A percentile compares a stretch with the other conserved stretches of the same genome.
Evolutionary conservation across 1,139 yeast species (phyloP).

Genomic region (Kazachstania sp.): DNA sequence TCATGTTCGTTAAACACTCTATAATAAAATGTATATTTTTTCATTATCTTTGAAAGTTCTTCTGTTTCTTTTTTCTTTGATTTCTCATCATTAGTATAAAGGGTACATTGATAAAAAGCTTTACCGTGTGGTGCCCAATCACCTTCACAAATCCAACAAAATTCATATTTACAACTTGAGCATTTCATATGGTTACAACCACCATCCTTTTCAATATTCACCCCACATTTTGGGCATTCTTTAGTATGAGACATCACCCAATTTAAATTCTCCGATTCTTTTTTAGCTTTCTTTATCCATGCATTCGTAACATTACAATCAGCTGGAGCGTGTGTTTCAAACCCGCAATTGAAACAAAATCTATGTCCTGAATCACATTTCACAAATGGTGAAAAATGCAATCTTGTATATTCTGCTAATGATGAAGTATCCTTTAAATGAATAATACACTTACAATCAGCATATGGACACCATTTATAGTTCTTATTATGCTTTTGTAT

Average conservation of each 20-base stretch:
- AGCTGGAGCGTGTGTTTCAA: slow-evolving; percentile 75
- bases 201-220: slow-evolving; percentile 69
- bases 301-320: slow-evolving; percentile 60
- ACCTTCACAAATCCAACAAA: slow-evolving; percentile 89
- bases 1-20: slow-evolving; percentile 72
- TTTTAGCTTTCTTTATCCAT: slow-evolving; percentile 77
- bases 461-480: slow-evolving; percentile 75
- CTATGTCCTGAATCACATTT: slow-evolving; percentile 57
- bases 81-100: slow-evolving; percentile 38
- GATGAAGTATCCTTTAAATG: slow-evolving; percentile 37
- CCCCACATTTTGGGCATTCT: slow-evolving; percentile 55
- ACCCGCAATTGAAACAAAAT: slow-evolving; percentile 73
- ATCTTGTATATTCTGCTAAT: slow-evolving; percentile 26
- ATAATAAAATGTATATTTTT: slow-evolving; percentile 70
- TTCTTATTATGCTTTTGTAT: slow-evolving; percentile 46
- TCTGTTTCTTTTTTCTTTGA: slow-evolving; percentile 25
- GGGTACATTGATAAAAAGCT: slow-evolving; percentile 53
- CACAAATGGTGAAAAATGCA: slow-evolving; percentile 52
- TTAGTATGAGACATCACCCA: slow-evolving; percentile 91
- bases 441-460: slow-evolving; percentile 64
- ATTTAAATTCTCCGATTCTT: slow-evolving; percentile 80
- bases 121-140: slow-evolving; percentile 70
- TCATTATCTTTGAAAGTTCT: slow-evolving; percentile 39
- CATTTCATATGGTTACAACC: slow-evolving; percentile 97
- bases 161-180: slow-evolving; percentile 63